Conservation (phyloP, 2,329 filamentous ascomycete genomes). For the Salinomyces thailandicus region DNA sequence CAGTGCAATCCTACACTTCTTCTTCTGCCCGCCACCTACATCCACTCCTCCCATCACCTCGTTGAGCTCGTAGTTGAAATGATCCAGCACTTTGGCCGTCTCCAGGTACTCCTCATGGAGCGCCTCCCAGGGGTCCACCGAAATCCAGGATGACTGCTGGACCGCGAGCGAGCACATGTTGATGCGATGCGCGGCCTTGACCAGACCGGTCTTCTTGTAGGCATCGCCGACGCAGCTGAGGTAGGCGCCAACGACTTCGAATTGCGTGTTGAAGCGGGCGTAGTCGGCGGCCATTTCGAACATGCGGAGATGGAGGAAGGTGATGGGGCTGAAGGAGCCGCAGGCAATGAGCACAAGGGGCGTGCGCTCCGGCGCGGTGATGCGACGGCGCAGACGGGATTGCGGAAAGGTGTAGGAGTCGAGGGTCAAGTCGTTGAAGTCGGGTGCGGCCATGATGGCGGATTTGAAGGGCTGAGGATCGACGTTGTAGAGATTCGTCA, state of each 20-base stretch:
- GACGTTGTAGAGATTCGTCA: slow-evolving; percentile 10
- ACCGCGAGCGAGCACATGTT: slow-evolving; percentile 82
- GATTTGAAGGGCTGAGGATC: slow-evolving; percentile 6
- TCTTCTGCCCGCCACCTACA: slow-evolving; percentile 49
- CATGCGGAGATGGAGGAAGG: slow-evolving; percentile 69
- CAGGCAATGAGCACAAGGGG: slow-evolving; percentile 60
- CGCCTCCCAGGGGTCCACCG: slow-evolving; percentile 85
- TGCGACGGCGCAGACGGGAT: slow-evolving; percentile 46
- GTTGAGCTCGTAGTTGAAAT: slow-evolving; percentile 87
- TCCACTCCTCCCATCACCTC: slow-evolving; percentile 63
- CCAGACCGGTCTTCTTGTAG: slow-evolving; percentile 72
- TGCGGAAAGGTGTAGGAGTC: slow-evolving; percentile 52
- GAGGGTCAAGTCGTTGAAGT: slow-evolving; percentile 25
- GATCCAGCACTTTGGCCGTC: slow-evolving; percentile 80
- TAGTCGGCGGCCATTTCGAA: slow-evolving; percentile 80
- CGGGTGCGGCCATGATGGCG: slow-evolving; percentile 16
- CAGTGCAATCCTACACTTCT: slow-evolving; percentile 63
- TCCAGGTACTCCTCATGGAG: slow-evolving; percentile 74
- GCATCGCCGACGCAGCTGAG: slow-evolving; percentile 65
- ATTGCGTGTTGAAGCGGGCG: slow-evolving; percentile 62
- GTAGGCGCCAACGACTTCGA: slow-evolving; percentile 79
- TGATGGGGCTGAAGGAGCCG: slow-evolving; percentile 40
- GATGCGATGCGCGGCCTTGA: slow-evolving; percentile 61
- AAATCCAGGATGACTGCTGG: slow-evolving; percentile 65
- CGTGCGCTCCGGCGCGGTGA: slow-evolving; percentile 46